Conservation (phyloP, 169 alveolate genomes). For the Cardiosporidium cionae region DNA sequence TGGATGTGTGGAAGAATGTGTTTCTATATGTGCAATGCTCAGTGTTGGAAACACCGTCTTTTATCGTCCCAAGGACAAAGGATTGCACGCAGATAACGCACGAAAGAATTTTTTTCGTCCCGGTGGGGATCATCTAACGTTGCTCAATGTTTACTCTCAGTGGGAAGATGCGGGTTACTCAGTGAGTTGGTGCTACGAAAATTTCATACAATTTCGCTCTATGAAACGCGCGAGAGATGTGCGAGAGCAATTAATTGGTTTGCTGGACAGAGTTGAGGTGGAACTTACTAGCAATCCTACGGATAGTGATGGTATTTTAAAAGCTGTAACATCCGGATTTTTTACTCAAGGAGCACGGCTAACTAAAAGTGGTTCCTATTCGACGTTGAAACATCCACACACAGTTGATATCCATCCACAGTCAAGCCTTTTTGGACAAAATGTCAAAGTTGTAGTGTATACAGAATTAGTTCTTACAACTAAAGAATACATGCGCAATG, state of each 20-base stretch:
- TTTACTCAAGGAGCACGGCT: conserved; percentile 80
- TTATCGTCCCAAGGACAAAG: conserved; percentile 93
- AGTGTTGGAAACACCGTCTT: conserved; percentile 91
- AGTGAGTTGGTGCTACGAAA: conserved; percentile 92
- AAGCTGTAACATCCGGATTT: conserved; percentile 84
- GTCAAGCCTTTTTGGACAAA: conserved; percentile 76
- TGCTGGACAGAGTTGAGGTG: conserved; percentile 76
- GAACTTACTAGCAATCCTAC: conserved; percentile 54
- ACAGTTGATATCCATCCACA: conserved; percentile 91
- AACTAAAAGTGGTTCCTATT: conserved; percentile 76
- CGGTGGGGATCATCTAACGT: conserved; percentile 96
- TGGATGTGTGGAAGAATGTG: conserved; percentile 88
- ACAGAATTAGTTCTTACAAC: conserved; percentile 89
- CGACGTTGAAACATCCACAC: conserved; percentile 88
- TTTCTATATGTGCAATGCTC: conserved; percentile 94
- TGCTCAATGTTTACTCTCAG: conserved; percentile 90
- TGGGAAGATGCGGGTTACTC: conserved; percentile 90
- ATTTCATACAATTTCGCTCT: conserved; percentile 86
- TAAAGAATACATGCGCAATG: conserved; percentile 91
- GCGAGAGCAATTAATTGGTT: conserved; percentile 81
- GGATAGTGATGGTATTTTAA: conserved; percentile 74
- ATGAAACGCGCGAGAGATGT: conserved; percentile 95
- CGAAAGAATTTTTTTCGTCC: conserved; percentile 85
- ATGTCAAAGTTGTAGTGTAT: conserved; percentile 80
- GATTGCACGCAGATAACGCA: conserved; percentile 95